Percentiles rank a stretch among this genome's conserved stretches.
Evolutionary conservation across 1,284 basidiomycete genomes (phyloP).

Genomic region (Puccinia hordei): DNA sequence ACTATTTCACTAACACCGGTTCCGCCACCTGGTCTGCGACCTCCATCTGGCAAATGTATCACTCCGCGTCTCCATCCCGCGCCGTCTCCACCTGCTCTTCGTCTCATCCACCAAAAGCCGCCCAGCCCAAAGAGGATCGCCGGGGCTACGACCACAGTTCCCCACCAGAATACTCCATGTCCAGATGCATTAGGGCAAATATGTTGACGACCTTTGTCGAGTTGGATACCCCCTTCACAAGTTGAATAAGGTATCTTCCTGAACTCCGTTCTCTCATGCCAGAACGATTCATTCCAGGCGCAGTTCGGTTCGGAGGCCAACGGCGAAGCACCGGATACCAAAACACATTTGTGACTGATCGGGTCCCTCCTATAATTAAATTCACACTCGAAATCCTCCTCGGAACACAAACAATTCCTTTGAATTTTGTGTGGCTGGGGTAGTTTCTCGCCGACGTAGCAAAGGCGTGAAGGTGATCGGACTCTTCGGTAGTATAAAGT

Average conservation of each 20-base stretch:
- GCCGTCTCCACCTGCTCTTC: constrained; percentile 12
- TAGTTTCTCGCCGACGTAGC: constrained; percentile 73
- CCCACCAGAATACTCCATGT: constrained; percentile 78
- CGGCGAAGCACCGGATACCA: constrained; percentile 70
- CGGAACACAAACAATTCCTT: constrained; percentile 72
- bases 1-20: constrained; percentile 60
- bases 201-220: constrained; percentile 73
- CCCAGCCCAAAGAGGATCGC: constrained; percentile 72
- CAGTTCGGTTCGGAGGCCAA: constrained; percentile 60
- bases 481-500: constrained; percentile 82
- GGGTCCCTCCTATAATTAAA: constrained; percentile 78
- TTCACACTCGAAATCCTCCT: constrained; percentile 88
- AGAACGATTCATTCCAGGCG: constrained; percentile 61
- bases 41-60: constrained; percentile 43
- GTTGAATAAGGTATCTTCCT: constrained; percentile 82
- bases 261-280: constrained; percentile 88
- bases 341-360: constrained; percentile 70
- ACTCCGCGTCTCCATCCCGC: constrained; percentile 34
- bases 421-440: constrained; percentile 66
- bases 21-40: constrained; percentile 59
- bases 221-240: constrained; percentile 74
- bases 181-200: constrained; percentile 72
- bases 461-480: constrained; percentile 69
- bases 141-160: constrained; percentile 72
- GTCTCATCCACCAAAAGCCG: constrained; percentile 73